A percentile compares a stretch with the other conserved stretches of the same genome.
Conservation (phyloP, 1,284 basidiomycete species). For the Athelia psychrophila region DNA sequence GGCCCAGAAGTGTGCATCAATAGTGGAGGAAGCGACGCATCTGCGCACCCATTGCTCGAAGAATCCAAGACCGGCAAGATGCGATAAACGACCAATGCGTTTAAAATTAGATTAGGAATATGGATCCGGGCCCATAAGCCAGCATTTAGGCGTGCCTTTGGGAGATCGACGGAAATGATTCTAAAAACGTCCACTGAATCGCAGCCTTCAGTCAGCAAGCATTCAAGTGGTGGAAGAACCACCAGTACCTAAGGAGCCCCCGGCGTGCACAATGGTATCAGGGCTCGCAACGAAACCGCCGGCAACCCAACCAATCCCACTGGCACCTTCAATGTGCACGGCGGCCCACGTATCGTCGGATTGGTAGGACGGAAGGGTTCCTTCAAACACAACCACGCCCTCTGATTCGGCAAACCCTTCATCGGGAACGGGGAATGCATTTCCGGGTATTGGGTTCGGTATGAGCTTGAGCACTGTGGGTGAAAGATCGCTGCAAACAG, state of each 20-base stretch:
- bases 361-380: constrained; percentile 29
- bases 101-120: constrained; percentile 51
- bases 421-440: constrained; percentile 58
- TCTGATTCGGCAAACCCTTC: constrained; percentile 75
- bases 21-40: constrained; percentile 50
- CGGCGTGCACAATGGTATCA: constrained; percentile 27
- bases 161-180: constrained; percentile 25
- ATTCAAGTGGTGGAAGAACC: constrained; percentile 16
- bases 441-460: constrained; percentile 51
- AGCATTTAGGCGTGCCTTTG: constrained; percentile 19
- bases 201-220: too few species aligned
- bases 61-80: constrained; percentile 28
- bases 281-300: constrained; percentile 42
- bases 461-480: constrained; percentile 55
- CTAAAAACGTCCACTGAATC: constrained; percentile 38
- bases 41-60: constrained; percentile 23
- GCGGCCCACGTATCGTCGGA: constrained; percentile 42
- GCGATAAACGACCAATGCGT: constrained; percentile 63
- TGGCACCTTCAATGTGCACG: constrained; percentile 48
- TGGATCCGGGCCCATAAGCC: constrained; percentile 33
- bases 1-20: constrained; percentile 54
- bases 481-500: constrained; percentile 36
- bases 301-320: constrained; percentile 61
- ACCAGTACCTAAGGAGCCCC: constrained; percentile 44
- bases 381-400: constrained; percentile 63